These are phyloP conservation scores for Xylaria sp. DNA, from an alignment of 2,329 filamentous ascomycete genomes.

Conservation along the genomic window DNA sequence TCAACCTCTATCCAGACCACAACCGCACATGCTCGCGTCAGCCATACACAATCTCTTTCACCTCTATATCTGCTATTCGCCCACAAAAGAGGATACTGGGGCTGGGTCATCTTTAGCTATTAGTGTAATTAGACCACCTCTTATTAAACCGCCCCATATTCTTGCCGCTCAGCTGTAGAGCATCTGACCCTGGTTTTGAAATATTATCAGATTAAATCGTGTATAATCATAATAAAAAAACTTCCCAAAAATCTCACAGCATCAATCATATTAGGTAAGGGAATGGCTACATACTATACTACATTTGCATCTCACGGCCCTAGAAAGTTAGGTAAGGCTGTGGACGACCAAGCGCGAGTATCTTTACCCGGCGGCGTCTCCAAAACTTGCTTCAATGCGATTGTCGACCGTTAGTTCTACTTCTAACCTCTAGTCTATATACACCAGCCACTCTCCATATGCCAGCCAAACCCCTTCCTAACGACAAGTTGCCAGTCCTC, in stretches of 20 bases:
- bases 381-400: background rate
- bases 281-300: background rate
- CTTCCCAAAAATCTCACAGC: background rate
- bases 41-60: background rate
- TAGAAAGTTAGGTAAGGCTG: background rate
- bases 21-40: background rate
- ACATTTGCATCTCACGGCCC: background rate
- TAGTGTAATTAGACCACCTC: too few relatives aligned
- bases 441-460: background rate
- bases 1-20: background rate
- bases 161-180: background rate
- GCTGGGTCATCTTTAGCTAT: background rate
- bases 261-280: background rate
- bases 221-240: background rate
- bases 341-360: background rate
- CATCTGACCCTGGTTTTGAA: background rate
- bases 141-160: too few relatives aligned
- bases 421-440: conserved; percentile 13
- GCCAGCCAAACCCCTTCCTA: background rate
- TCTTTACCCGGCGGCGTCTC: background rate
- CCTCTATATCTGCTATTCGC: background rate
- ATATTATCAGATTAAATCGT: background rate
- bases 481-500: background rate
- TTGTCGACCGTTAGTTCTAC: background rate
- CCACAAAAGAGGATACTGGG: background rate